Percentiles rank a stretch among this genome's conserved stretches.
Conservation (phyloP, 148 eudicot genomes). For the Fallopia convolvulus region DNA sequence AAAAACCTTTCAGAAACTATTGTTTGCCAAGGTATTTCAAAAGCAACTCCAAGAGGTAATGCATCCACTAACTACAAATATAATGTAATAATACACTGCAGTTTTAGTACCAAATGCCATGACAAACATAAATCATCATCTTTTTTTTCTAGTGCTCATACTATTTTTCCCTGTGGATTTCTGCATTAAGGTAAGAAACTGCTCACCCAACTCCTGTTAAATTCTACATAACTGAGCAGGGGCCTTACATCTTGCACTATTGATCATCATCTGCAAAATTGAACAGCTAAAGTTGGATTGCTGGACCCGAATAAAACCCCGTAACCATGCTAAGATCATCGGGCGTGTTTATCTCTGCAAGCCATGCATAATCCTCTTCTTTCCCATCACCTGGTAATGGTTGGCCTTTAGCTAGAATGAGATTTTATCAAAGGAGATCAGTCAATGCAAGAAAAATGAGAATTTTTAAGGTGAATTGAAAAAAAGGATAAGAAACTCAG, state of each 20-base stretch:
- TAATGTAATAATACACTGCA: not conserved
- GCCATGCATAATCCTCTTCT: constrained; percentile 85
- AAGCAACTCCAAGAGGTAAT: not conserved
- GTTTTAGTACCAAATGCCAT: not conserved
- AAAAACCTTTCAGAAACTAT: not conserved
- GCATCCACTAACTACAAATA: not conserved
- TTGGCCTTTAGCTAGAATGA: constrained; percentile 7
- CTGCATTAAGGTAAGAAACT: not conserved
- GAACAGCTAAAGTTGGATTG: constrained; percentile 28
- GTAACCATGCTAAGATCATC: constrained; percentile 57
- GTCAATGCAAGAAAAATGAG: not conserved
- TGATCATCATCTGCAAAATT: not conserved
- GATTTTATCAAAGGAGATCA: not conserved
- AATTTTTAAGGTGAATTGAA: not conserved
- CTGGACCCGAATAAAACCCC: constrained; percentile 61
- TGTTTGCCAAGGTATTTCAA: not conserved
- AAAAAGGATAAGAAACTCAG: not conserved
- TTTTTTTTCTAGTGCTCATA: not conserved
- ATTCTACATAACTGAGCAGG: not conserved
- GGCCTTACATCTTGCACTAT: not conserved
- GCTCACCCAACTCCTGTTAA: not conserved
- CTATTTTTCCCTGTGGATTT: not conserved
- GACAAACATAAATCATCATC: not conserved
- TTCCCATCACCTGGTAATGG: constrained; percentile 22
- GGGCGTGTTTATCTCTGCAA: constrained; percentile 66